A percentile compares a stretch with the other conserved stretches of the same genome.
Conservation (phyloP, 805 yeast genomes). For the Candida anglica region DNA sequence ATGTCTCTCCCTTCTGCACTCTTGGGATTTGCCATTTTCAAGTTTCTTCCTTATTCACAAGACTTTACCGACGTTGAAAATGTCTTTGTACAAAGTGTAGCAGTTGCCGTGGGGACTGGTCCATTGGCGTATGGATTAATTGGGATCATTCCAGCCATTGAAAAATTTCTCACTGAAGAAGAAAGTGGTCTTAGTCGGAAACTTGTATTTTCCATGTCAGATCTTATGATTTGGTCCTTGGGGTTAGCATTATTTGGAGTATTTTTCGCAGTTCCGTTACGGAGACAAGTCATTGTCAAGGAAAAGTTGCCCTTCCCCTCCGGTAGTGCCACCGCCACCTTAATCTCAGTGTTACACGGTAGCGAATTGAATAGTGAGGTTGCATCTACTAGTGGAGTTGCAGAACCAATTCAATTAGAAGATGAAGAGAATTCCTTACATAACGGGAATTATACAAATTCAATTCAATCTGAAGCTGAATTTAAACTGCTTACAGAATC, state of each 20-base stretch:
- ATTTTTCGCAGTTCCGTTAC: constrained; percentile 85
- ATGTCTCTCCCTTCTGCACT: constrained; percentile 95
- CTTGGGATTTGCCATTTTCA: constrained; percentile 80
- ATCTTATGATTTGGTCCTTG: constrained; percentile 74
- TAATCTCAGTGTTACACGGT: constrained; percentile 82
- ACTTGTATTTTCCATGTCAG: constrained; percentile 35
- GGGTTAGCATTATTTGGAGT: constrained; percentile 94
- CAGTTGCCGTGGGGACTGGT: constrained; percentile 97
- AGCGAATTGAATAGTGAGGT: constrained; percentile 46
- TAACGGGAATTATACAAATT: neutral
- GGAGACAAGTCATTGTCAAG: constrained; percentile 81
- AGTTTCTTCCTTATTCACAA: constrained; percentile 44
- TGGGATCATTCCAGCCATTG: constrained; percentile 95
- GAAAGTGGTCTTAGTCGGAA: constrained; percentile 63
- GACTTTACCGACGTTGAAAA: constrained; percentile 81
- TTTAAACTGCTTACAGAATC: constrained; percentile 1
- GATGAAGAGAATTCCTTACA: neutral
- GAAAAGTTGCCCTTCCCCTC: constrained; percentile 91
- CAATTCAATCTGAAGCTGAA: constrained; percentile 2
- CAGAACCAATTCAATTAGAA: neutral
- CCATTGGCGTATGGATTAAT: constrained; percentile 94
- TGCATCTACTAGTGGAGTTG: constrained; percentile 1
- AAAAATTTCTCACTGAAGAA: constrained; percentile 72
- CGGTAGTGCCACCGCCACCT: constrained; percentile 93
- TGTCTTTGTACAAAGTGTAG: constrained; percentile 85